Conservation (phyloP, 2,329 filamentous ascomycete species). For the Fusarium pininemorale region DNA sequence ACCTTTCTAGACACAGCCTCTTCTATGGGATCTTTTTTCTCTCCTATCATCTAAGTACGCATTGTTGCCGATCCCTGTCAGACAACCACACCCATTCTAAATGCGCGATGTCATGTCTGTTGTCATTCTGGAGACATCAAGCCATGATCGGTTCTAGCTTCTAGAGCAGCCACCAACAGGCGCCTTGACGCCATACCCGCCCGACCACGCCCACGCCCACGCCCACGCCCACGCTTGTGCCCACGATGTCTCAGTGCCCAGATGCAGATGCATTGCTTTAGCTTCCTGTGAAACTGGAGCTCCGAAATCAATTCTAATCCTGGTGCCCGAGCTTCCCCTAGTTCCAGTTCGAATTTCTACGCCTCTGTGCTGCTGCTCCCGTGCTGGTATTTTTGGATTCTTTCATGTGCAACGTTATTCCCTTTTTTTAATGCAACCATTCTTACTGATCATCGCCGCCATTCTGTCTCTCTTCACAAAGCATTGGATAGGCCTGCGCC, state of each 20-base stretch:
- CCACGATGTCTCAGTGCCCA: slow-evolving; percentile 1
- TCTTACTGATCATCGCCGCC: slow-evolving; percentile 15
- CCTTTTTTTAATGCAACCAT: slow-evolving; percentile 4
- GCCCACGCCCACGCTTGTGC: background rate
- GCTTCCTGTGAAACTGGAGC: slow-evolving; percentile 1
- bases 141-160: slow-evolving; percentile 25
- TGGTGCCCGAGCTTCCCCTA: background rate
- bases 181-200: slow-evolving; percentile 44
- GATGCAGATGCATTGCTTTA: background rate
- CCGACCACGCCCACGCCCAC: background rate
- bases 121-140: slow-evolving; percentile 19
- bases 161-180: slow-evolving; percentile 36
- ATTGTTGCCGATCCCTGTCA: slow-evolving; percentile 3
- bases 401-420: background rate
- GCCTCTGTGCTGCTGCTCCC: slow-evolving; percentile 5
- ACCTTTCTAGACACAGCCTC: slow-evolving; percentile 17
- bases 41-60: background rate
- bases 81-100: background rate
- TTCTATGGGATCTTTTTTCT: slow-evolving; percentile 4
- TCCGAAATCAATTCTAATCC: background rate
- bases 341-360: background rate
- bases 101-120: slow-evolving; percentile 1
- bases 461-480: background rate
- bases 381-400: slow-evolving; percentile 4
- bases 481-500: slow-evolving; percentile 5